Evolutionary conservation across 1,139 yeast species (phyloP), one percentile per base, ranked within the genome.

Genomic region (Kurtzmaniella quercitrusa): DNA sequence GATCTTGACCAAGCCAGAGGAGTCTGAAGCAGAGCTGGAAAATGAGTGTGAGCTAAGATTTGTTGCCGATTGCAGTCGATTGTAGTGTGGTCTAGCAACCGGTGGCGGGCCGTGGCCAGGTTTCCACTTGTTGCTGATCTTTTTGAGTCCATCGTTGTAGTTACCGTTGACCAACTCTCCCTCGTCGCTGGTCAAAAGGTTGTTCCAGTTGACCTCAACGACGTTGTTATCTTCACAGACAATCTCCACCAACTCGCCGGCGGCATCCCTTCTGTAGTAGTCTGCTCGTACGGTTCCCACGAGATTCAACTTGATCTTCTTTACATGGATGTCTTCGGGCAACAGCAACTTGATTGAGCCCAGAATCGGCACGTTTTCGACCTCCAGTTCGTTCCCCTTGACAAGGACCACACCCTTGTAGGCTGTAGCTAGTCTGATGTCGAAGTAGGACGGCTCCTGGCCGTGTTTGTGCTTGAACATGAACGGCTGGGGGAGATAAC

Each of bases 291-390:
- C 78, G 29, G 73, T 77, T 0, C 89, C 89, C 1, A 65, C 59
- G 12, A 84, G 62, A 38, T 63, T 61, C 47, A 84, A 60, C 5
- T 66, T 58, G 19, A 84, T 64, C 43, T 62, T 65, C 46, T 74
- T 76, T 15, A 82, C 70, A 31, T 72, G 71, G 37, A 77, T 62
- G 40, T 77, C 76, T 34, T 75, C 77, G 8, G 78, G 77, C 6
- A 81, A 58, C 3, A 81, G 70, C 40, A 83, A 63, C 31, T 81
- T 80, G 39, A 83, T 69, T 38, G 70, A 70, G 0, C 91, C 91
- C 23, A 72, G 71, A 27, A 84, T 55, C 3, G 75, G 67, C 0
- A 78, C 67, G 2, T 77, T 67, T 8, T 79, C 80, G 25, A 82
- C 69, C 50, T 82, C 89, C 45, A 66, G 67, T 40, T 79, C 82